These are phyloP conservation scores for Aciculoconidium aculeatum DNA, from an alignment of 805 yeast species.

Conservation along the genomic window DNA sequence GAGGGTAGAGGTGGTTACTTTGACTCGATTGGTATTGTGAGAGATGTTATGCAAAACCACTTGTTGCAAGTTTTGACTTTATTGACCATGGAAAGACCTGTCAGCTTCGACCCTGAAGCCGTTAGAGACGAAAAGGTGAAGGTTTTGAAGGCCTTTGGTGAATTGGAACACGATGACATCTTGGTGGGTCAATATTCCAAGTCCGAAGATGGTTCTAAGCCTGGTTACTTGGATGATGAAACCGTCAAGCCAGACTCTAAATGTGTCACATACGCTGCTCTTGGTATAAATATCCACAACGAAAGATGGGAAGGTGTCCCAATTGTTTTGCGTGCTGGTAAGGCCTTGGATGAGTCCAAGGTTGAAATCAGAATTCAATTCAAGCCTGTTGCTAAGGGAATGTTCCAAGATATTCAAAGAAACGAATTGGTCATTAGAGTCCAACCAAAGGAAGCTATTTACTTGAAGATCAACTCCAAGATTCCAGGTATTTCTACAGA, in stretches of 20 bases:
- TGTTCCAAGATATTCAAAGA: constrained; percentile 74
- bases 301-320: constrained; percentile 99
- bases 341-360: constrained; percentile 90
- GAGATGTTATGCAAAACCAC: constrained; percentile 99
- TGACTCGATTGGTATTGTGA: constrained; percentile 88
- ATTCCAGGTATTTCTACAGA: constrained; percentile 85
- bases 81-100: constrained; percentile 94
- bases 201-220: constrained; percentile 84
- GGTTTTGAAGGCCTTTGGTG: constrained; percentile 74
- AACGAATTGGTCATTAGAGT: constrained; percentile 91
- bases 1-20: constrained; percentile 99
- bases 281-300: constrained; percentile 71
- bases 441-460: constrained; percentile 93
- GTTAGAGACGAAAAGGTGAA: constrained; percentile 95
- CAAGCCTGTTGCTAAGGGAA: constrained; percentile 77
- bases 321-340: constrained; percentile 91
- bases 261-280: constrained; percentile 89
- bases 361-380: constrained; percentile 94
- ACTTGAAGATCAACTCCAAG: constrained; percentile 88
- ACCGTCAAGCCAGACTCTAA: constrained; percentile 79
- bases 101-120: constrained; percentile 84
- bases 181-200: constrained; percentile 83
- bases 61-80: constrained; percentile 86
- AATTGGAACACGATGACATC: constrained; percentile 59
- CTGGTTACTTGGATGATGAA: constrained; percentile 87